Evolutionary conservation across 352 stramenopile genomes (phyloP), one percentile per base, ranked within the genome.

Genomic region (Pythium folliculosum): DNA sequence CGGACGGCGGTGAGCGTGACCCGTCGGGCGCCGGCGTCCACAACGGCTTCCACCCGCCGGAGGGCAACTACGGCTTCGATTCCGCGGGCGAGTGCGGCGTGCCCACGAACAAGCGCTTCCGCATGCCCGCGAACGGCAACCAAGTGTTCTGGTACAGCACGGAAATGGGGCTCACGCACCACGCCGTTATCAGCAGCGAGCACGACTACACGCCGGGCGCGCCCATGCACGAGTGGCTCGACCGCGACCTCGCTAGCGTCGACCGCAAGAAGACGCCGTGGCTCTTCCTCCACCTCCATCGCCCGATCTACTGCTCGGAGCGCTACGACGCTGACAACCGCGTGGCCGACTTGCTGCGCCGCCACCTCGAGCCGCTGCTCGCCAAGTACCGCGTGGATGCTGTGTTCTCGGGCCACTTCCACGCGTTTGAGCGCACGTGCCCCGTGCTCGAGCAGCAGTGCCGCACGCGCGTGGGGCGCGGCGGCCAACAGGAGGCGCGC

Each of bases 71-170:
- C 40, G 65, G 56, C 8, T 35, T 25, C 2, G 65, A 71, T n/a
- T 71, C 65, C 38, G 71, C 74, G 22, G 86, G 86, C 22, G 86
- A 95, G 75, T 95, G 86, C 69, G 82, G 86, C 27, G 81, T 94
- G 44, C 77, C 85, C 1, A 77, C 75, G 12, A 64, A 69, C 27
- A 80, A 78, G 48, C 74, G 78, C 21, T 92, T 90, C 78, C 63
- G 62, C 53, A 86, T 87, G 75, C 77, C 72, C 1, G 30, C 57
- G 8, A 71, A 70, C 52, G 57, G 63, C 57, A 73, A 72, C 71
- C 40, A 55, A 25, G 69, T 72, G 7, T 75, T 75, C 43, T 77
- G 67, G 59, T 76, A 65, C 49, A 73, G 65, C 56, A 59, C 64
- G 19, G 60, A 76, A 47, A 60, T 71, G 37, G 69, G 69, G 2